phyloP scores from a whole-genome alignment of 2,329 filamentous ascomycete genomes.

The Metarhizium guizhouense region DNA sequence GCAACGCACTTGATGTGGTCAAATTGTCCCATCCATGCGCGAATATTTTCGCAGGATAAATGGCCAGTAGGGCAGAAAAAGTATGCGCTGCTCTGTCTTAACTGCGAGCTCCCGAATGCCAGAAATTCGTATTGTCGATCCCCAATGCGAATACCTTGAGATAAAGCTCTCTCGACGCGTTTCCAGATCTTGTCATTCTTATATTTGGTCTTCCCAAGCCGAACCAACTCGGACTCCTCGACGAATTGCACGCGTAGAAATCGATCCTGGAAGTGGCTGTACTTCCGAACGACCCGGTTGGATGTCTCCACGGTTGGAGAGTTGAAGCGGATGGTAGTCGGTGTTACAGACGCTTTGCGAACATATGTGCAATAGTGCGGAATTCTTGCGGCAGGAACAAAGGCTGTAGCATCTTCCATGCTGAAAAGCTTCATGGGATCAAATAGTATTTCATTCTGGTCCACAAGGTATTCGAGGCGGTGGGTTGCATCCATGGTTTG shows the following conservation, averaged over 20 bases:
- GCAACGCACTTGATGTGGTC: constrained; percentile 73
- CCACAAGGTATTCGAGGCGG: constrained; percentile 66
- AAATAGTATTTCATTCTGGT: constrained; percentile 51
- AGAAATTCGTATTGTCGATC: constrained; percentile 80
- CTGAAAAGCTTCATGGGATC: constrained; percentile 67
- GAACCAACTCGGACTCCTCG: constrained; percentile 61
- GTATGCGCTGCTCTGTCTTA: constrained; percentile 84
- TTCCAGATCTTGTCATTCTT: constrained; percentile 64
- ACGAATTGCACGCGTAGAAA: constrained; percentile 87
- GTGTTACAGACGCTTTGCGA: constrained; percentile 72
- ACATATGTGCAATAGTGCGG: constrained; percentile 68
- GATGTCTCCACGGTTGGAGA: constrained; percentile 77
- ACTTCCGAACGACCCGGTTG: constrained; percentile 76
- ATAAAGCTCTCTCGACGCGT: constrained; percentile 61
- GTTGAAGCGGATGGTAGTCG: constrained; percentile 70
- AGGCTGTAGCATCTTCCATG: constrained; percentile 38
- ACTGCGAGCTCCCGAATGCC: constrained; percentile 91
- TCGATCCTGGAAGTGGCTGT: constrained; percentile 57
- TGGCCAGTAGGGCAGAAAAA: constrained; percentile 72
- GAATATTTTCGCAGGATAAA: constrained; percentile 66
- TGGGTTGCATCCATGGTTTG: constrained; percentile 44
- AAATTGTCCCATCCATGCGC: constrained; percentile 81
- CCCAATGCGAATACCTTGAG: constrained; percentile 73
- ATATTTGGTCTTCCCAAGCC: constrained; percentile 42
- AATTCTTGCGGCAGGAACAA: constrained; percentile 40